Evolutionary conservation across 805 yeast genomes (phyloP).

Genomic region (Spathaspora boniae): DNA sequence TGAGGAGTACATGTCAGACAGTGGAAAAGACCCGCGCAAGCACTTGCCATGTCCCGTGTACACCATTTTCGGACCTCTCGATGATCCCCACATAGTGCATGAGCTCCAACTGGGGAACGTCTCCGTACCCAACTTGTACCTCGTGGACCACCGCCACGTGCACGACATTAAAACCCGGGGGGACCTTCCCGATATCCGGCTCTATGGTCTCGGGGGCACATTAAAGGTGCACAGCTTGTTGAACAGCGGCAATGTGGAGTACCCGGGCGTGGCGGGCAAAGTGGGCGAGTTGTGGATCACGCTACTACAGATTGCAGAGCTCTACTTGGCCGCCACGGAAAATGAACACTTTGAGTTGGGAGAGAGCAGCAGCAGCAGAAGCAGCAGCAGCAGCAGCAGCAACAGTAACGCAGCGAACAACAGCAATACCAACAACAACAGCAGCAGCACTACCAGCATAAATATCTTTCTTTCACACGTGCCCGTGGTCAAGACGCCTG

Average conservation of each 20-base stretch:
- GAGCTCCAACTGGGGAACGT: slow-evolving; percentile 56
- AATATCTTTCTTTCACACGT: slow-evolving; percentile 65
- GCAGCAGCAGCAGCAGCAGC: slow-evolving; percentile 4
- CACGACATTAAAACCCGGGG: slow-evolving; percentile 42
- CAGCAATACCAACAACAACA: background rate
- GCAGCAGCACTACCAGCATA: slow-evolving; percentile 35
- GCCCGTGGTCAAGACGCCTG: slow-evolving; percentile 66
- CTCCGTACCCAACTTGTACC: slow-evolving; percentile 50
- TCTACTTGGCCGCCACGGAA: slow-evolving; percentile 25
- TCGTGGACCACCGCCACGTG: slow-evolving; percentile 58
- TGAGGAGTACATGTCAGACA: slow-evolving; percentile 17
- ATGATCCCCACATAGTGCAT: slow-evolving; percentile 65
- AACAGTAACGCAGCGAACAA: slow-evolving; percentile 31
- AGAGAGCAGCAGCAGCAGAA: background rate
- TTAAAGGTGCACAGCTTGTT: slow-evolving; percentile 63
- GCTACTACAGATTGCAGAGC: slow-evolving; percentile 64
- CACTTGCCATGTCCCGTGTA: slow-evolving; percentile 60
- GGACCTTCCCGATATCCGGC: slow-evolving; percentile 43
- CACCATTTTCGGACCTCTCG: slow-evolving; percentile 73
- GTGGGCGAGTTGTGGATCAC: slow-evolving; percentile 73
- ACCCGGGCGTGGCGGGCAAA: slow-evolving; percentile 19
- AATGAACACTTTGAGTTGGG: too few relatives aligned
- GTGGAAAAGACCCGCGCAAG: slow-evolving; percentile 39
- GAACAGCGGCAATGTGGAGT: slow-evolving; percentile 34
- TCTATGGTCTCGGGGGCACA: slow-evolving; percentile 74